Base-by-base conservation (phyloP, 352 stramenopile genomes). In the Pythium myriotylum region DNA sequence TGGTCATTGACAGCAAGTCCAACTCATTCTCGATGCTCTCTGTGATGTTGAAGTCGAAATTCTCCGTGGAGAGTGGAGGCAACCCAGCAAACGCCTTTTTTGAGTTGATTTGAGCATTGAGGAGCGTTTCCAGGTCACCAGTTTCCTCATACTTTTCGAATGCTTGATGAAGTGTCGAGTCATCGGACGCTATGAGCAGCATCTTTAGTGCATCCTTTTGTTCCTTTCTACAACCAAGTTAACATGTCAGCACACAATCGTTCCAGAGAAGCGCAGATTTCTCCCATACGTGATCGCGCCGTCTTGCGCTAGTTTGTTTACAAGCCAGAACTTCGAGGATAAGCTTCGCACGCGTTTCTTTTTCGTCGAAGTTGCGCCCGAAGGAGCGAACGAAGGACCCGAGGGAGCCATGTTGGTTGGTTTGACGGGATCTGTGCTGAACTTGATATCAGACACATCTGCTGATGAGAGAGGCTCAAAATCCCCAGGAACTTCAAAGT, bases 291-390 rank as follows among this genome's bases (percentile, higher is more conserved):
- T 81, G 72, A 93, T 93, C 70, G 88, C 89, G 33, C 84, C 84
- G 59, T 77, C 90, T 35, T 79, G 72, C 12, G 84, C 84, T 42
- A 93, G 76, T 42, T 89, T 91, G 74, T 93, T 91, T 32, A 93
- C 78, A 35, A 91, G 84, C 84, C 80, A 91, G 45, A 91, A 93
- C 68, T 93, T 93, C 68, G 81, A 91, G 62, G 84, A 93, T 12
- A 93, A 68, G 33, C 82, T 91, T 22, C 84, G 79, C 42, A 73
- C 76, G 14, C 84, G 77, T 56, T 91, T 93, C 7, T 79, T 59
- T 55, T 89, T 22, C 10, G 54, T 49, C 1, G 62, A 49, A 29
- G 54, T 46, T 17, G 35, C 39, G 19, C 65, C 66, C 10, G 69
- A 73, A 26, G 70, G 70, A 14, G 54, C 62, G 8, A 59, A 51